phyloP scores from a whole-genome alignment of 345 rosid species.

The Theobroma cacao region DNA sequence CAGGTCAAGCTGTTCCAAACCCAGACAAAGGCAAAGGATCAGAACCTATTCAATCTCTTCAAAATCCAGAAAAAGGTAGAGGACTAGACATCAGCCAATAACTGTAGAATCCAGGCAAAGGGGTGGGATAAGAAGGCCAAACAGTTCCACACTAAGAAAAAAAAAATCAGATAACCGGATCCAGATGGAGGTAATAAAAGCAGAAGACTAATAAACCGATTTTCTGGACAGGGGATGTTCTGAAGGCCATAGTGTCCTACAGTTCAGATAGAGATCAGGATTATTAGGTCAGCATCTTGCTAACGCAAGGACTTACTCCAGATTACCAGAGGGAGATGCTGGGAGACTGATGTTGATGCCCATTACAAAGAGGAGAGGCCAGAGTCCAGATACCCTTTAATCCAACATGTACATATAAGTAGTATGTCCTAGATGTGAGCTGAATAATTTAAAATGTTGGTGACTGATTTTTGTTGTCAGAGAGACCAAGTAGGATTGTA shows the following conservation, averaged over 20 bases:
- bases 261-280: slow-evolving; percentile 34
- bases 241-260: slow-evolving; percentile 25
- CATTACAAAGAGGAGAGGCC: slow-evolving; percentile 2
- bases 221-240: slow-evolving; percentile 40
- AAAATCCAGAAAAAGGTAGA: slow-evolving; percentile 11
- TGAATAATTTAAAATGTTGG: background rate
- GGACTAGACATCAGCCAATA: slow-evolving; percentile 17
- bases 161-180: slow-evolving; percentile 5
- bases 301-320: slow-evolving; percentile 31
- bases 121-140: background rate
- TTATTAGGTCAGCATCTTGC: slow-evolving; percentile 23
- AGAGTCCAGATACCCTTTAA: background rate
- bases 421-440: slow-evolving; percentile 19
- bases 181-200: slow-evolving; percentile 8
- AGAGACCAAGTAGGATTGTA: slow-evolving; percentile 2
- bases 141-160: background rate
- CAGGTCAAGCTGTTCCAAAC: slow-evolving; percentile 15
- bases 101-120: slow-evolving; percentile 6
- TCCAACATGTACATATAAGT: slow-evolving; percentile 27
- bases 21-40: slow-evolving; percentile 23
- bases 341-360: slow-evolving; percentile 9
- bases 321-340: slow-evolving; percentile 15
- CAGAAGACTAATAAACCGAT: slow-evolving; percentile 14
- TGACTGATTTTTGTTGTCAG: background rate
- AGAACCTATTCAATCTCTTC: slow-evolving; percentile 9